Evolutionary conservation across 2,329 filamentous ascomycete species (phyloP).

Genomic region (Fusarium euwallaceae): DNA sequence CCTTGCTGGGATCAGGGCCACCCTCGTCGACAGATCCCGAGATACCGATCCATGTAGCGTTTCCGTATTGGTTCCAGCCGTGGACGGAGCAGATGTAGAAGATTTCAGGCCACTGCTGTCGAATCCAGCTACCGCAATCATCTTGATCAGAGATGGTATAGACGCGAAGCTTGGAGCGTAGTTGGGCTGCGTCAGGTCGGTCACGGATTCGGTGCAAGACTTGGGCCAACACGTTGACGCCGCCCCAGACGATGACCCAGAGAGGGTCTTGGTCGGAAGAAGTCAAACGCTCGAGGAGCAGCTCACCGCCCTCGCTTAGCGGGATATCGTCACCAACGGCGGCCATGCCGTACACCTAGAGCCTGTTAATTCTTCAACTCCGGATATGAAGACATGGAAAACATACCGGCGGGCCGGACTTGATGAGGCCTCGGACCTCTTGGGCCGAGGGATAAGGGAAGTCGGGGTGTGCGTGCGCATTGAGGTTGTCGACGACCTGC

Average conservation of each 20-base stretch:
- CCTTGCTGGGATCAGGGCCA: slow-evolving; percentile 58
- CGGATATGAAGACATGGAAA: no score
- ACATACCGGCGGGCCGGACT: slow-evolving; percentile 46
- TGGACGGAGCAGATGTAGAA: slow-evolving; percentile 69
- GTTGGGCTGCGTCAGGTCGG: slow-evolving; percentile 49
- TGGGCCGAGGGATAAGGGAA: slow-evolving; percentile 56
- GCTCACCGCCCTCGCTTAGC: slow-evolving; percentile 54
- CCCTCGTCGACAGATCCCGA: slow-evolving; percentile 51
- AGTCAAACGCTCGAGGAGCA: slow-evolving; percentile 53
- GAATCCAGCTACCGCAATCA: slow-evolving; percentile 67
- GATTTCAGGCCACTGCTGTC: slow-evolving; percentile 64
- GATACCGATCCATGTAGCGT: slow-evolving; percentile 69
- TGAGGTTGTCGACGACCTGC: slow-evolving; percentile 60
- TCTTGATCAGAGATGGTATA: slow-evolving; percentile 72
- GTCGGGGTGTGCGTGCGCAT: slow-evolving; percentile 59
- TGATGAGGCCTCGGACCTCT: slow-evolving; percentile 51
- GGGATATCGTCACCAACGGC: slow-evolving; percentile 32
- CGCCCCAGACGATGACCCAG: slow-evolving; percentile 67
- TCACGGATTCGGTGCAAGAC: slow-evolving; percentile 49
- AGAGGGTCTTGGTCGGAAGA: slow-evolving; percentile 53
- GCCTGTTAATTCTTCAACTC: background rate
- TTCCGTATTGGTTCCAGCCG: slow-evolving; percentile 66
- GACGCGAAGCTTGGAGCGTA: slow-evolving; percentile 60
- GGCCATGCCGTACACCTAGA: slow-evolving; percentile 43
- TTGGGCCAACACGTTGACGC: slow-evolving; percentile 64